Conservation (phyloP, 2,329 filamentous ascomycete species). For the Fusarium bulbicola region DNA sequence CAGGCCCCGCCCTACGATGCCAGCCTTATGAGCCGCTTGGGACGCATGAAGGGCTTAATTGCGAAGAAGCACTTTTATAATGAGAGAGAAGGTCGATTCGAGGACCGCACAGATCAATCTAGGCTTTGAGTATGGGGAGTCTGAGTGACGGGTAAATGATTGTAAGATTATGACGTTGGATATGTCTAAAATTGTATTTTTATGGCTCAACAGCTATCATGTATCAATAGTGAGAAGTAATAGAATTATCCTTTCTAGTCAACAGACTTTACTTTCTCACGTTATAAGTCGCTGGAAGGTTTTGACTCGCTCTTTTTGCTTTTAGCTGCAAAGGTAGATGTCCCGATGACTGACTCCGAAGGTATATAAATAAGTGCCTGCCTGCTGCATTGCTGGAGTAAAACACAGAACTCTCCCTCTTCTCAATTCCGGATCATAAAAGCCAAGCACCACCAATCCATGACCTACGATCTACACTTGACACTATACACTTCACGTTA, state of each 20-base stretch:
- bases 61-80: conserved; percentile 7
- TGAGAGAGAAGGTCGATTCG: background rate
- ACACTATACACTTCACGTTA: too few species aligned
- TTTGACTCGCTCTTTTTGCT: background rate
- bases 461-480: background rate
- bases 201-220: background rate
- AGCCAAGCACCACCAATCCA: background rate
- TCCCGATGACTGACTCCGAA: too few species aligned
- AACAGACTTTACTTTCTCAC: background rate
- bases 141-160: background rate
- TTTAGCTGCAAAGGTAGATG: background rate
- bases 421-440: background rate
- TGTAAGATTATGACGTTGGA: background rate
- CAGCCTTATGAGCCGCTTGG: conserved; percentile 37
- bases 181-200: conserved; percentile 5
- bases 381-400: background rate
- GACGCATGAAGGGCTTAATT: background rate
- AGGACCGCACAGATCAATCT: background rate
- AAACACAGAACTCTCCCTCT: background rate
- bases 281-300: background rate
- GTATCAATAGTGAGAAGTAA: background rate
- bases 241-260: background rate
- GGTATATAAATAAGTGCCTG: background rate
- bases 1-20: conserved; percentile 49
- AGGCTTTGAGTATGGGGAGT: background rate